Base-by-base conservation (phyloP, 176 grass and related monocot genomes). In the Carex parvula region DNA sequence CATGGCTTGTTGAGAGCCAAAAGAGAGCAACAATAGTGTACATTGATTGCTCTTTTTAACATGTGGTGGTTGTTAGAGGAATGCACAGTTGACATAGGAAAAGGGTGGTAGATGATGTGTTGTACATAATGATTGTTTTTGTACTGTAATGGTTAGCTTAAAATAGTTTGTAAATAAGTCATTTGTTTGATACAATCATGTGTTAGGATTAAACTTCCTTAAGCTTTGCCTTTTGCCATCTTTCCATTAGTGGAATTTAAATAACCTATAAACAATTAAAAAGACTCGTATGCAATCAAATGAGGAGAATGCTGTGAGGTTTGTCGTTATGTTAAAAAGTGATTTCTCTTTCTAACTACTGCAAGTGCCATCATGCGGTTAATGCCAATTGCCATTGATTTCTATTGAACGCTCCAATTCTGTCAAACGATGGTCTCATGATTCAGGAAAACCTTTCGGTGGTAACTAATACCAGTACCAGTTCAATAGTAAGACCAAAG, bases 71-170 rank as follows among this genome's bases (percentile, higher is more conserved):
- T 46, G 48, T 78, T 54, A 30, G 73, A 33, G 50, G 52, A 33
- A 78, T 78, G 52, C 73, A 78, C 24, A 78, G 73, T 57, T 78
- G 50, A 78, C 73, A 33, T 78, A 78, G 73, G 73, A 30, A 78
- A 78, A 78, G 35, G 14, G 52, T 35, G 22, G 52, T 2, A 3
- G 52, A 30, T 71, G 68, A 41, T 78, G 44, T 76, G 26, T 57
- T 78, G 73, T 78, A 78, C 29, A 78, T 78, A 77, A 55, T 52
- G 24, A 16, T 11, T 75, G 1, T 11, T 69, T 54, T 77, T 54
- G 24, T 57, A 33, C 33, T 35, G 52, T 78, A 78, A 74, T 78
- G 73, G 2, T 57, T 73, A 78, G 73, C 73, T n/a, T 78, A 30
- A 56, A 75, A 78, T 78, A 57, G 73, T 24, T 24, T 18, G 52